Evolutionary conservation across 441 rosid species (phyloP), one percentile per base, ranked within the genome.

Genomic region (Croton setiger): DNA sequence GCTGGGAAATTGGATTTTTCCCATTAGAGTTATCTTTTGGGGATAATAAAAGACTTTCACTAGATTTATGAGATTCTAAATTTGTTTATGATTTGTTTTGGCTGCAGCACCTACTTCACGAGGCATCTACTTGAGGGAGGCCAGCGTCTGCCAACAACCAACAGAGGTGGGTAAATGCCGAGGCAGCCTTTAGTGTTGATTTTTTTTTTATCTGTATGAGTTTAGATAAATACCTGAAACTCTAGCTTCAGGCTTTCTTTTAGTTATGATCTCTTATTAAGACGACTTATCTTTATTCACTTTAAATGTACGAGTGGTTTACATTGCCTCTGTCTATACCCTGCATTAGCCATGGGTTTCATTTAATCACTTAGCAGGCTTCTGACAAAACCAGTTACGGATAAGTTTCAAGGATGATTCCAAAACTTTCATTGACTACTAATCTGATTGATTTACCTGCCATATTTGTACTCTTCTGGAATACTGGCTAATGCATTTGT

Each of bases 51-150:
- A 5, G 37, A 41, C 21, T 65, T 48, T 48, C 17, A 27, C 20
- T 10, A 0, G 49, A 61, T 45, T 21, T 62, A 54, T n/a, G 35
- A 36, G 31, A 44, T 59, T 37, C 5, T 47, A 13, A 49, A 62
- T 45, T 70, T 56, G 64, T 27, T 60, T 47, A 13, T 71, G 47
- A 36, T 75, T 68, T 63, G 14, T 64, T 79, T 60, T 80, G 39
- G 70, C 64, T 70, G 81, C 89, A 95, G 99, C 88, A 76, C 93
- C 97, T 66, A 70, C 80, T 52, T 86, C 85, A 68, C 86, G 97
- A 33, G 98, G 98, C 67, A 86, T 96, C 79, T 93, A 96, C 82
- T 82, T 96, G 71, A 86, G 98, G 85, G 97, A 96, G 67, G 87
- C 90, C 73, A 72, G 83, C 71, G 81, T 87, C 72, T 85, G 96